Evolutionary conservation across 2,329 filamentous ascomycete genomes (phyloP), one percentile per base, ranked within the genome.

Genomic region (Penicillium sp.): DNA sequence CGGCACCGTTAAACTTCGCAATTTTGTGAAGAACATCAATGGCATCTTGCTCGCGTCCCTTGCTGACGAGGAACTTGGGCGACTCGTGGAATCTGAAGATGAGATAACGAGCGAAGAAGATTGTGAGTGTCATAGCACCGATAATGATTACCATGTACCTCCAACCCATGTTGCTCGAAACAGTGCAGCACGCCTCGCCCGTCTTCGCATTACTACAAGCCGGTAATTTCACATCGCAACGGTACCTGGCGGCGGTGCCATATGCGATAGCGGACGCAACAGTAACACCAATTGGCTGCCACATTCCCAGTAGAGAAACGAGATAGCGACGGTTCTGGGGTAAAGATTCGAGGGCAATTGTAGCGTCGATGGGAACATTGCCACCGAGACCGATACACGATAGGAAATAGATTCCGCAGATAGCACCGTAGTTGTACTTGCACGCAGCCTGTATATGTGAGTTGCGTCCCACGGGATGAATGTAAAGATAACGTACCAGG

Each of bases 151-250:
- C 48, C 27, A 46, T 41, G 16, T 55, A 55, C 31, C 52, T 40
- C 52, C 52, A 55, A 16, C 48, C 48, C 48, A 55, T 55, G 24
- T 55, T 55, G 48, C 52, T 55, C 10, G 52, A 48, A 3, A 55
- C 36, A 2, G 48, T 46, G 48, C 52, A 55, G 31, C 52, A 51
- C 16, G 35, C 40, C n/a, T 51, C 48, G 3, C 45, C 48, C 16
- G 48, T 24, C 2, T 13, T 35, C 25, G 46, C 48, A 4, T 40
- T 41, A 30, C 36, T 46, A 16, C 52, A 55, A 9, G 52, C 52
- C 5, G 52, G 52, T 9, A 55, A 30, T 25, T 44, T 44, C n/a
- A 51, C 52, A 27, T 48, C 44, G 46, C 48, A 55, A 22, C 52
- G 44, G 24, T 51, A 55, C 16, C 33, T 55, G 22, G 45, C 48